phyloP scores from a whole-genome alignment of 1,139 yeast genomes.

The Protomyces arabidopsidicola region DNA sequence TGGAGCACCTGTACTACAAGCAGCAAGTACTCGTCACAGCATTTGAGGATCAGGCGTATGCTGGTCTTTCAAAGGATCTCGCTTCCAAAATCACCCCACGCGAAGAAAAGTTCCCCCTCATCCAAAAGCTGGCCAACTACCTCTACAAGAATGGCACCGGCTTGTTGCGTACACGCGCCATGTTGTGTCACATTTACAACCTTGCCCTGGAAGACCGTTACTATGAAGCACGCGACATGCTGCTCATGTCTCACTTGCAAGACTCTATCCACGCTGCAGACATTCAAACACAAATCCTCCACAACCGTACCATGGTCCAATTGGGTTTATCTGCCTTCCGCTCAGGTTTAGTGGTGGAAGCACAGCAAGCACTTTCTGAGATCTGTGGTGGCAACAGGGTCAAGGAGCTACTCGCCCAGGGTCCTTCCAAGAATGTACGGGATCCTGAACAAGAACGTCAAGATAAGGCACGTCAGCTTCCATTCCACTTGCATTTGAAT shows the following conservation, averaged over 20 bases:
- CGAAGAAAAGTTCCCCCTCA: constrained; percentile 44
- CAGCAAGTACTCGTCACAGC: constrained; percentile 68
- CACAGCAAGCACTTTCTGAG: constrained; percentile 84
- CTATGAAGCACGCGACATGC: constrained; percentile 78
- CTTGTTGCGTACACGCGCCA: constrained; percentile 73
- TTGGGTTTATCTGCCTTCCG: constrained; percentile 95
- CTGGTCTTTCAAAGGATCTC: constrained; percentile 42
- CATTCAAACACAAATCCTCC: constrained; percentile 78
- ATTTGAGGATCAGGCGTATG: constrained; percentile 72
- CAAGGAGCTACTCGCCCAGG: constrained; percentile 93
- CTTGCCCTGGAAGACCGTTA: constrained; percentile 84
- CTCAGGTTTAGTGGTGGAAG: constrained; percentile 75
- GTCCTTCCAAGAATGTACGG: constrained; percentile 64
- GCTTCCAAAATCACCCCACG: constrained; percentile 42
- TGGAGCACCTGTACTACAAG: constrained; percentile 91
- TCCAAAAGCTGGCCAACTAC: constrained; percentile 61
- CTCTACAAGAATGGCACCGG: constrained; percentile 64
- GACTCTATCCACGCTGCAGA: constrained; percentile 78
- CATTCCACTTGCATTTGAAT: constrained; percentile 98
- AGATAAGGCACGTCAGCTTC: constrained; percentile 80
- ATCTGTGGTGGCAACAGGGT: constrained; percentile 80
- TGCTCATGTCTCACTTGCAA: constrained; percentile 79
- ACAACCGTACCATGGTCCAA: constrained; percentile 93
- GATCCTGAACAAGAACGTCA: constrained; percentile 45
- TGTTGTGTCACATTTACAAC: constrained; percentile 81